Conservation (phyloP, 306 rosid species). For the Quercus gilva region DNA sequence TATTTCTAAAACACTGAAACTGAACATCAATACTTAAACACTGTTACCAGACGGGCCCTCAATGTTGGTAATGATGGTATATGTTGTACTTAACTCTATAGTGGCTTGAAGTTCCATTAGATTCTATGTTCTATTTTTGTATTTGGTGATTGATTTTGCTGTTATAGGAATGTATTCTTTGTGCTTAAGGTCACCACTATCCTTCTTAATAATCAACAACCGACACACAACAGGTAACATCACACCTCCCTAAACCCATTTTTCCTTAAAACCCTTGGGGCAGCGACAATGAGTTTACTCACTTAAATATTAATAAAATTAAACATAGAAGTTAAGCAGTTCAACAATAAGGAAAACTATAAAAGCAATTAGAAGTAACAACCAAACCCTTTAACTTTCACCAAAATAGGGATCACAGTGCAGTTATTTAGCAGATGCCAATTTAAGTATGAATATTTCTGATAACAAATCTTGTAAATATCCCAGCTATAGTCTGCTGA, state of each 20-base stretch:
- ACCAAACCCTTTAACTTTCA: conserved; percentile 2
- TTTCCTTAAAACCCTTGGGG: background rate
- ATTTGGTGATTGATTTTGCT: background rate
- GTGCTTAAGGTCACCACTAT: no score
- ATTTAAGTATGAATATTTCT: background rate
- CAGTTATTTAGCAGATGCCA: background rate
- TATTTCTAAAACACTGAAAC: no score
- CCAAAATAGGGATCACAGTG: background rate
- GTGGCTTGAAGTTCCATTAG: background rate
- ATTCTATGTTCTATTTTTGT: background rate
- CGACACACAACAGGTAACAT: background rate
- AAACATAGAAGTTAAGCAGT: background rate
- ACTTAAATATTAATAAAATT: background rate
- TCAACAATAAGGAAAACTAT: background rate
- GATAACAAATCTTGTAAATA: background rate
- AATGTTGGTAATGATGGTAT: conserved; percentile 78
- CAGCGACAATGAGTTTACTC: background rate
- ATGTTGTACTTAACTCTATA: background rate
- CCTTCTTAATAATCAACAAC: background rate
- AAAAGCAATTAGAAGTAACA: background rate
- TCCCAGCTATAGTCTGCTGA: background rate
- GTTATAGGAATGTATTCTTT: background rate
- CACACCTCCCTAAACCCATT: conserved; percentile 17
- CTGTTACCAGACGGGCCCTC: background rate
- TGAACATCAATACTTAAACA: no score